Percentiles rank a stretch among this genome's conserved stretches.
phyloP scores from a whole-genome alignment of 805 yeast species.

The Yamadazyma kitorensis region DNA sequence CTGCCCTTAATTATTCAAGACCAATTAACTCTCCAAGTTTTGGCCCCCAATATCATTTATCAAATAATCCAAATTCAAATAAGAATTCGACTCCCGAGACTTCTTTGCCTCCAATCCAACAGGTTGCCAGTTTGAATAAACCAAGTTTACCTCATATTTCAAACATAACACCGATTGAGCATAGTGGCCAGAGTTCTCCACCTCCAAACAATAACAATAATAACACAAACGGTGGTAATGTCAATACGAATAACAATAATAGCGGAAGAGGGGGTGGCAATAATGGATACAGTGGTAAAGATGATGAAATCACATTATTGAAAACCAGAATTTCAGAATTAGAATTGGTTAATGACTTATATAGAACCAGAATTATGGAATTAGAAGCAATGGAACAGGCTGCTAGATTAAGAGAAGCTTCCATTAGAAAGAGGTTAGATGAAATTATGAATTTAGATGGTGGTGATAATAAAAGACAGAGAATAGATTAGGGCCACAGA shows the following conservation, averaged over 20 bases:
- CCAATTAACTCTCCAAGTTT: slow-evolving; percentile 38
- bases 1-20: slow-evolving; percentile 23
- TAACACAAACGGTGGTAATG: neutral
- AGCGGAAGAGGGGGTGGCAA: neutral
- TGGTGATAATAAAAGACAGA: slow-evolving; percentile 11
- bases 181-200: no score
- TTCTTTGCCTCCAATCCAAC: slow-evolving; percentile 26
- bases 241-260: neutral
- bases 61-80: slow-evolving; percentile 8
- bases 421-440: slow-evolving; percentile 48
- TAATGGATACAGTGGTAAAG: slow-evolving; percentile 2
- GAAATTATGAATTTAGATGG: slow-evolving; percentile 34
- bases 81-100: slow-evolving; percentile 10
- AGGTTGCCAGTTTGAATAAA: slow-evolving; percentile 16
- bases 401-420: slow-evolving; percentile 47
- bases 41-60: slow-evolving; percentile 41
- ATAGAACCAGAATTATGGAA: slow-evolving; percentile 78
- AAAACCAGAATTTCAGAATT: slow-evolving; percentile 81
- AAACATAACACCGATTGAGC: slow-evolving; percentile 5
- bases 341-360: slow-evolving; percentile 86
- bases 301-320: slow-evolving; percentile 37
- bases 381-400: slow-evolving; percentile 68
- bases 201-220: neutral
- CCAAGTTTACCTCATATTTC: slow-evolving; percentile 25
- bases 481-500: slow-evolving; percentile 48